Base-by-base conservation (phyloP, 2,329 filamentous ascomycete species). In the Ophiosphaerella herpotricha region DNA sequence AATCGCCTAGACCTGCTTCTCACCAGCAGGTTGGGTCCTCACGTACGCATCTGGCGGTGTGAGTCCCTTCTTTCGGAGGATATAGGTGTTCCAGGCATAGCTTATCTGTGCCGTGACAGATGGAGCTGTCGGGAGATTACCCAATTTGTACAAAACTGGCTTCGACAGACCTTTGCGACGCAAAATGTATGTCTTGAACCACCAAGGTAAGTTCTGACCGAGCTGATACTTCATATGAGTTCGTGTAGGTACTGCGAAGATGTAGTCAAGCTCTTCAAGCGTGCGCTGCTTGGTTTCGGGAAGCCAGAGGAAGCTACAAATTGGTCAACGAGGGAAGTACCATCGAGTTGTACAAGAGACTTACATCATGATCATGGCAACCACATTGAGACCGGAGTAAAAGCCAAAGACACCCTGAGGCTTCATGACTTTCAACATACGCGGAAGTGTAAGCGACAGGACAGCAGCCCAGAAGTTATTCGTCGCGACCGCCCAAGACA, bases 401-500 rank as follows among this genome's bases (percentile, higher is more conserved):
- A 87, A 85, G 3, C 82, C 79, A 58, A 87, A 86, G 2, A 83
- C 81, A 6, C 81, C 81, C 2, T 77, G 77, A 0, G 79, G 73
- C 7, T 72, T 78, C 67, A 84, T 75, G 5, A 74, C 78, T 9
- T 68, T 67, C 11, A 86, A 70, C 72, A 86, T 80, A 39, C 81
- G 75, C 2, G 84, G 85, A 61, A 86, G 85, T 0, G 84, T 87
- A 43, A 89, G 81, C n/a, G 81, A 80, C 39, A 86, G 73, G 0
- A 88, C 80, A 0, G 81, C 77, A 7, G 75, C 80, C 73, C 80
- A 82, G 71, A 81, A 82, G 54, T 87, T 75, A 54, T 84, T 87
- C 0, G 84, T 88, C 1, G 86, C 84, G 7, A 89, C 86, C 7
- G 85, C 82, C 72, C 82, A 88, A 0, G 80, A 81, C 87, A 90